Base-by-base conservation (phyloP, 176 grass and related monocot genomes). In the Musa troglodytarum region DNA sequence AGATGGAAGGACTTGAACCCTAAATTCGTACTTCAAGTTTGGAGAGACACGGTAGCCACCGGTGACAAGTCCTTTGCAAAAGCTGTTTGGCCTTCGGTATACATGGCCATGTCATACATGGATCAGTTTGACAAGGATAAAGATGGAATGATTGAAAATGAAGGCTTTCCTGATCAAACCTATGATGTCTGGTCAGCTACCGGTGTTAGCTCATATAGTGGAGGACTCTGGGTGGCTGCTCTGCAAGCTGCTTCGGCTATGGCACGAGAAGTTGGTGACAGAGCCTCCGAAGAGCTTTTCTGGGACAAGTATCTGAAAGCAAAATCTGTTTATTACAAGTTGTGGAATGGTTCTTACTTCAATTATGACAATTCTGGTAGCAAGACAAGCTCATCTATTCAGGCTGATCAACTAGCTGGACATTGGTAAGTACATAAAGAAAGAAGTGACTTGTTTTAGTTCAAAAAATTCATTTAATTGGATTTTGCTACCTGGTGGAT, bases 91-190 rank as follows among this genome's bases (percentile, higher is more conserved):
- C 95, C 95, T 71, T 88, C 94, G 59, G 86, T 98, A 81, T 98
- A 98, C 82, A 91, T 93, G 84, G 88, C 95, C 56, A 91, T 98
- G 95, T 90, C 95, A 43, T 98, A 91, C 79, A 98, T 98, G 95
- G 95, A 98, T 25, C 95, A 98, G 78, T 98, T 98, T 78, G 95
- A 93, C 63, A 98, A 89, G 73, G 95, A 98, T 87, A 93, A 91
- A 80, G 90, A 98, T 84, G 95, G 90, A 25, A 98, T 98, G 90
- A 93, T 98, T 79, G 95, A 98, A 87, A 98, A 98, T 78, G 95
- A 98, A 74, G 83, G 89, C 59, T 98, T 98, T 53, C 90, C 95
- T 10, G 90, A 93, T 85, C 95, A 93, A 50, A 98, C 95, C 24
- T 98, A 98, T 74, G 95, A 98, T 80, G 95, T 93, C 71, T 98